Evolutionary conservation across 2,329 filamentous ascomycete genomes (phyloP).

Genomic region (Colletotrichum neosansevieriae): DNA sequence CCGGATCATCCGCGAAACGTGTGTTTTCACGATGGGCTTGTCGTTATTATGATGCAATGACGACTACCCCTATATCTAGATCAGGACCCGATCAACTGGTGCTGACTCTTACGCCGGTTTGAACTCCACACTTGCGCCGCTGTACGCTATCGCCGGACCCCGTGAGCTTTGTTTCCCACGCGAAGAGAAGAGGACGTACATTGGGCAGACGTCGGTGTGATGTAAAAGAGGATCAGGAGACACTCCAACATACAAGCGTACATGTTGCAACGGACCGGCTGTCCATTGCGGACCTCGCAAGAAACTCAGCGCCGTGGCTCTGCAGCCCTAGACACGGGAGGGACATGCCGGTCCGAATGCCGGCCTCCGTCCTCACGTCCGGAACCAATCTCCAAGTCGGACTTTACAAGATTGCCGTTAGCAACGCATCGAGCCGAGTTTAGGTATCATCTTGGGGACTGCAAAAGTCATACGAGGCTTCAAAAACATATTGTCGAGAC

Average conservation of each 20-base stretch:
- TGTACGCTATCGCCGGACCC: conserved; percentile 1
- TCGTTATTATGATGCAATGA: conserved; percentile 18
- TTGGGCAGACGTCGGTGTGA: not conserved
- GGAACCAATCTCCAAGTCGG: not conserved
- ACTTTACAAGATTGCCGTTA: not conserved
- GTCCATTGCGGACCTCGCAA: not conserved
- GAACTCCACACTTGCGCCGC: conserved; percentile 6
- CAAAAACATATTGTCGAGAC: not conserved
- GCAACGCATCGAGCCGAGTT: not conserved
- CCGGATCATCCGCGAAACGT: conserved; percentile 10
- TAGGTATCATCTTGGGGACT: not conserved
- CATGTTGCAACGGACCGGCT: no score
- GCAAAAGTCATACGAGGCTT: not conserved
- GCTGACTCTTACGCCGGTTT: conserved; percentile 9
- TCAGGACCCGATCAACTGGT: conserved; percentile 12
- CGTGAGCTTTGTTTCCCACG: not conserved
- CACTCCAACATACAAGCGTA: not conserved
- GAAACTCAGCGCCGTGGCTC: not conserved
- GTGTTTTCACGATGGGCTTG: not conserved
- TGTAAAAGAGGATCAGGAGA: not conserved
- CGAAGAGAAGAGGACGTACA: no score
- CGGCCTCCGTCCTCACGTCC: not conserved
- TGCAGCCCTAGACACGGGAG: not conserved
- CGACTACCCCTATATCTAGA: not conserved
- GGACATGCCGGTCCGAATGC: not conserved